Percentiles rank a stretch among this genome's conserved stretches.
Conservation (phyloP, 2,329 filamentous ascomycete species). For the Neofusicoccum cordaticola region DNA sequence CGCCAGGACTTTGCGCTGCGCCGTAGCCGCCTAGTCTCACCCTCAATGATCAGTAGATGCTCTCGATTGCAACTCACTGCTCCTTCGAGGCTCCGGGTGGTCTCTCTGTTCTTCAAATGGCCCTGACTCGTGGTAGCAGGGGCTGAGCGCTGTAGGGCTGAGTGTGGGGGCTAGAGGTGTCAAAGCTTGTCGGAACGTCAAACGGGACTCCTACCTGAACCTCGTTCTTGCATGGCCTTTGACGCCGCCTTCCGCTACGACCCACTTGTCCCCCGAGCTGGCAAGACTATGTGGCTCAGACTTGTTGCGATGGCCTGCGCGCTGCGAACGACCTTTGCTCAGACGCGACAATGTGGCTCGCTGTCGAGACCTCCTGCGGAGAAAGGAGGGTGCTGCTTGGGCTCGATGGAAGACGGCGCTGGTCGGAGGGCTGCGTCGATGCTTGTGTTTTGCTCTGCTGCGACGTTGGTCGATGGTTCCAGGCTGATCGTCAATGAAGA, state of each 20-base stretch:
- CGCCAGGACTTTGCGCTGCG: no score
- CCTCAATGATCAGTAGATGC: no score
- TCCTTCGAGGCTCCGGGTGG: not conserved
- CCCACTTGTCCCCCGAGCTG: no score
- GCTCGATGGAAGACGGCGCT: not conserved
- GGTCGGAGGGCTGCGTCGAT: not conserved
- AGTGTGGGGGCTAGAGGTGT: not conserved
- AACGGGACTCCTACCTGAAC: not conserved
- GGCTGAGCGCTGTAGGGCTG: not conserved
- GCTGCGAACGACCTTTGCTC: no score
- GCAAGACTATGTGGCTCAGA: not conserved
- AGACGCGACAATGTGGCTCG: not conserved
- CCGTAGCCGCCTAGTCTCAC: no score
- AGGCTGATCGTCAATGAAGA: not conserved
- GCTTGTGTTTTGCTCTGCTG: no score
- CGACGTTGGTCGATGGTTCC: no score
- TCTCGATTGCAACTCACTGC: no score
- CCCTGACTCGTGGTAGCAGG: not conserved
- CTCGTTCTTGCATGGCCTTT: not conserved
- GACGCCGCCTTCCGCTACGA: not conserved
- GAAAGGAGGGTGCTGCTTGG: not conserved
- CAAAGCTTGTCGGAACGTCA: conserved; percentile 7
- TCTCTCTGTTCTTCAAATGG: not conserved
- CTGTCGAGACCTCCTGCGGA: no score
- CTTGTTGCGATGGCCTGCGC: not conserved